phyloP scores from a whole-genome alignment of 441 rosid species.

The Jatropha multifida region DNA sequence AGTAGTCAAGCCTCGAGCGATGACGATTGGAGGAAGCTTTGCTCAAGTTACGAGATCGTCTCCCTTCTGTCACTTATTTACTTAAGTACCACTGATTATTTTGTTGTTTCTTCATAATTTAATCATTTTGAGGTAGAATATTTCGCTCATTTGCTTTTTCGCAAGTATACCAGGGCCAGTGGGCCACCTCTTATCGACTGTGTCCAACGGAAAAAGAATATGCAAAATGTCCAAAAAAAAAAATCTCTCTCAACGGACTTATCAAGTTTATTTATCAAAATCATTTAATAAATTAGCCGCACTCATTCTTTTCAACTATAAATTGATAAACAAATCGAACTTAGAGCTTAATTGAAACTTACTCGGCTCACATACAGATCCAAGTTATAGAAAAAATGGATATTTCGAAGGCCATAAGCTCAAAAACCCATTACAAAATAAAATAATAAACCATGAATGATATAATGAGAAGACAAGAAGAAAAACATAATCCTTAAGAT shows the following conservation, averaged over 20 bases:
- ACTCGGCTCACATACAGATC: too few relatives aligned
- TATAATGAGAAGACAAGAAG: neutral
- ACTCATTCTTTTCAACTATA: too few relatives aligned
- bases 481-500: neutral
- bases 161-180: neutral
- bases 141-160: neutral
- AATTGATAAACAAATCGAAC: too few relatives aligned
- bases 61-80: neutral
- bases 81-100: slow-evolving; percentile 9
- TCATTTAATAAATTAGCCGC: too few relatives aligned
- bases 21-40: neutral
- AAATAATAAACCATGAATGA: neutral
- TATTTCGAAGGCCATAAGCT: neutral
- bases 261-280: too few relatives aligned
- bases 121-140: neutral
- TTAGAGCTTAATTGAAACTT: too few relatives aligned
- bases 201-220: neutral
- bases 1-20: neutral
- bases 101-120: neutral
- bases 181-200: neutral
- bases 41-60: neutral
- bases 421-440: neutral
- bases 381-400: too few relatives aligned
- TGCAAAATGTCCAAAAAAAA: neutral
- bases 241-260: too few relatives aligned